Conservation (phyloP, 2,329 filamentous ascomycete genomes). For the Colletotrichum lupini region DNA sequence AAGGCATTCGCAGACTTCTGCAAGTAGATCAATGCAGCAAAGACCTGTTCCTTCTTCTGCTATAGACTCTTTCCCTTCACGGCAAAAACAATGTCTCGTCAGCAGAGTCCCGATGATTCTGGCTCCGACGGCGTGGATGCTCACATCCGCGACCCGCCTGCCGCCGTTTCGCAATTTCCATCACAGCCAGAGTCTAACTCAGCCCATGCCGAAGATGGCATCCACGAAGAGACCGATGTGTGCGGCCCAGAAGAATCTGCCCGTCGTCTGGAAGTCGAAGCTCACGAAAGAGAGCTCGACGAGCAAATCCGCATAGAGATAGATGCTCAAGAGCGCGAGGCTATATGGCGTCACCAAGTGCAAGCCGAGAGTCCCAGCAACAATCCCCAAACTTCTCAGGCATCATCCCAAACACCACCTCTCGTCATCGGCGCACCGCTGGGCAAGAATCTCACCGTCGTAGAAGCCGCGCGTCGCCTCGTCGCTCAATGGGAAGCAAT, state of each 20-base stretch:
- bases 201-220: neutral
- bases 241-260: neutral
- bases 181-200: neutral
- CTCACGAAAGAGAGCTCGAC: neutral
- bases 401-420: slow-evolving; percentile 34
- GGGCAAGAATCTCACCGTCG: slow-evolving; percentile 48
- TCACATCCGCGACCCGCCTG: neutral
- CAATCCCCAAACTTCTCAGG: neutral
- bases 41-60: neutral
- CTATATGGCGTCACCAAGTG: neutral
- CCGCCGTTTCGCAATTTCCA: neutral
- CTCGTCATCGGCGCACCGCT: slow-evolving; percentile 48
- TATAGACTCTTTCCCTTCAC: neutral
- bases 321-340: slow-evolving; percentile 7
- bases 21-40: neutral
- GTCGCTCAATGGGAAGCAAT: slow-evolving; percentile 50
- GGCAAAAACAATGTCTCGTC: neutral
- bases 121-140: neutral
- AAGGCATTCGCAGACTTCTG: neutral
- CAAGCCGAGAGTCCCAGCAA: neutral
- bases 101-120: neutral
- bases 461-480: slow-evolving; percentile 50
- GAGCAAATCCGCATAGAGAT: slow-evolving; percentile 10
- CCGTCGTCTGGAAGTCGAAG: neutral
- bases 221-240: neutral